These are phyloP conservation scores for Allium fistulosum DNA, from an alignment of 106 monocot species.

Conservation along the genomic window DNA sequence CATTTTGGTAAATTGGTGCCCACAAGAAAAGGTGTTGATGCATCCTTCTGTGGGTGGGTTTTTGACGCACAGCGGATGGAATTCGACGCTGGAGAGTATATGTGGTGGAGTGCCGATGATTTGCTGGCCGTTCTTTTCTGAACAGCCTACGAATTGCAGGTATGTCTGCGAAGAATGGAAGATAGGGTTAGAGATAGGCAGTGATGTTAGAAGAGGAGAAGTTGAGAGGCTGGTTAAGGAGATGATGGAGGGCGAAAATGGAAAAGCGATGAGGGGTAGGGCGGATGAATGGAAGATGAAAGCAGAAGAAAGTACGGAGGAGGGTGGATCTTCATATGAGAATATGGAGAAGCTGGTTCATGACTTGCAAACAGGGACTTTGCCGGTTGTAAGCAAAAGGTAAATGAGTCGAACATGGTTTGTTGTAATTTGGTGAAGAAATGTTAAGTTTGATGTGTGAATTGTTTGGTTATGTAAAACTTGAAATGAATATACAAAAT, in stretches of 20 bases:
- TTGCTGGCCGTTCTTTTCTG: slow-evolving; percentile 5
- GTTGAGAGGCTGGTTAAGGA: slow-evolving; percentile 1
- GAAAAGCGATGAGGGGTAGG: slow-evolving; percentile 3
- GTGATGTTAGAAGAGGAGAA: background rate
- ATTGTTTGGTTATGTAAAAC: too few relatives aligned
- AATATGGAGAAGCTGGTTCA: slow-evolving; percentile 1
- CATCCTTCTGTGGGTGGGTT: slow-evolving; percentile 3
- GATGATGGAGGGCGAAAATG: slow-evolving; percentile 3
- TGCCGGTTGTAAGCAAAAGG: background rate
- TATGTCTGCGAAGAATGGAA: slow-evolving; percentile 2
- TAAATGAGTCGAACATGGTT: too few relatives aligned
- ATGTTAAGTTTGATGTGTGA: too few relatives aligned
- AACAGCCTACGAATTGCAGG: slow-evolving; percentile 4
- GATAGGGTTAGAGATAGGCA: slow-evolving; percentile 4
- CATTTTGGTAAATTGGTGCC: slow-evolving; percentile 5
- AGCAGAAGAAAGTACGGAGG: background rate
- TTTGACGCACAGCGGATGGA: slow-evolving; percentile 10
- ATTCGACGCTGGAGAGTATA: slow-evolving; percentile 8
- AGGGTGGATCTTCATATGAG: background rate
- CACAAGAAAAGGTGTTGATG: background rate
- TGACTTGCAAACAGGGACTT: background rate
- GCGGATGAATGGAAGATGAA: background rate
- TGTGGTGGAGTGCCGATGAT: slow-evolving; percentile 5
- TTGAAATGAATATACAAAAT: too few relatives aligned
- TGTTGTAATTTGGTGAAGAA: too few relatives aligned